phyloP scores from a whole-genome alignment of 2,329 filamentous ascomycete genomes.

The Elsinoe necatrix region DNA sequence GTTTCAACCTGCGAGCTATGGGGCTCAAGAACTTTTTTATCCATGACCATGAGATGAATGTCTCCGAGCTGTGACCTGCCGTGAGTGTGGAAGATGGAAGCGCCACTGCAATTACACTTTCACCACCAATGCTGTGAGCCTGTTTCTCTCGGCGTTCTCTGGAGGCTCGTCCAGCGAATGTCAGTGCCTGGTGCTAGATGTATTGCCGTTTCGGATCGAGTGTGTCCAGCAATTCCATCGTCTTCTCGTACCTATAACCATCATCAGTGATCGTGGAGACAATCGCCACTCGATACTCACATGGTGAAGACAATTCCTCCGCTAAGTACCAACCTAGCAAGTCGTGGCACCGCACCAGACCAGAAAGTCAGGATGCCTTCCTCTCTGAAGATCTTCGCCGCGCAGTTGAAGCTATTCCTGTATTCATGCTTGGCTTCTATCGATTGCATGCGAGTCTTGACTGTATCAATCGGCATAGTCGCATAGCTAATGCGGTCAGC shows the following conservation, averaged over 20 bases:
- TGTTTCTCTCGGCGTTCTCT: neutral
- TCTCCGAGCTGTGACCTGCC: neutral
- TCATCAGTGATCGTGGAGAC: constrained; percentile 22
- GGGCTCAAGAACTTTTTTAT: neutral
- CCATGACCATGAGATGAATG: neutral
- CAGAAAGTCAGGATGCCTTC: constrained; percentile 88
- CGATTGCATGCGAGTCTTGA: constrained; percentile 97
- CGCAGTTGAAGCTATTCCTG: constrained; percentile 81
- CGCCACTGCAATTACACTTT: neutral
- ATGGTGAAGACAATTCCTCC: constrained; percentile 98
- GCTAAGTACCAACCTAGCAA: constrained; percentile 78
- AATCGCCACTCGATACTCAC: constrained; percentile 36
- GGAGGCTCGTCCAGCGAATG: neutral
- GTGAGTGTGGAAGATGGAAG: neutral
- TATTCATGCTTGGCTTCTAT: constrained; percentile 74
- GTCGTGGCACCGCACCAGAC: constrained; percentile 80
- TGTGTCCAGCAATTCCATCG: constrained; percentile 74
- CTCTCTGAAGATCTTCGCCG: constrained; percentile 71
- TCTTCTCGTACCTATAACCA: constrained; percentile 73
- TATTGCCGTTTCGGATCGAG: constrained; percentile 79
- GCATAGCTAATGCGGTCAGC: constrained; percentile 26
- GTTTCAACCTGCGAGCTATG: neutral
- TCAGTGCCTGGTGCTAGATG: constrained; percentile 37
- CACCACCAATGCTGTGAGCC: neutral
- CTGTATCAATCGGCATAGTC: constrained; percentile 71